Percentiles rank a stretch among this genome's conserved stretches.
These are phyloP conservation scores for Golubevia pallescens DNA, from an alignment of 1,284 basidiomycete species.

Conservation along the genomic window DNA sequence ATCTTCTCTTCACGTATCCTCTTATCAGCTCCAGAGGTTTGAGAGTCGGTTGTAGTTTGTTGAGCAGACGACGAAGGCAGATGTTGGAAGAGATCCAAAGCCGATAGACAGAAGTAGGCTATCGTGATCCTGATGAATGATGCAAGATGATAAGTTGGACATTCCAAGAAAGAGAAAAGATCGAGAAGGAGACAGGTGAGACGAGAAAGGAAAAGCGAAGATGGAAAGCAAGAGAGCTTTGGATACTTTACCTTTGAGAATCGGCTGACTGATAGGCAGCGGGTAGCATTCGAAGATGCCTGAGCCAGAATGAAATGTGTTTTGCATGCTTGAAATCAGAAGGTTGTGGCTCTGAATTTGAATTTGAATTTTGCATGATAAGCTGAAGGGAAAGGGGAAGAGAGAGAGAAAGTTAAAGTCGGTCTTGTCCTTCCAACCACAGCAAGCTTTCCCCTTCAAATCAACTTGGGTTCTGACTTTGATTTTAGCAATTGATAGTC, in stretches of 20 bases:
- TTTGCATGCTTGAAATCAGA: constrained; percentile 9
- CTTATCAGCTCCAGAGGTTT: too few species aligned
- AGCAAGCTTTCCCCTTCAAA: too few species aligned
- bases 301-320: constrained; percentile 46
- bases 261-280: constrained; percentile 46
- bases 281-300: constrained; percentile 47
- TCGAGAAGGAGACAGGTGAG: neutral
- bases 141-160: too few species aligned
- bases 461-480: too few species aligned
- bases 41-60: too few species aligned
- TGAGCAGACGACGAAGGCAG: too few species aligned
- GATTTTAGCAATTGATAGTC: too few species aligned
- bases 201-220: neutral
- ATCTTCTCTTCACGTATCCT: constrained; percentile 16
- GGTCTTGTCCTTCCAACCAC: too few species aligned
- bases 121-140: constrained; percentile 51
- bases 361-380: too few species aligned
- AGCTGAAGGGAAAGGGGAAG: too few species aligned
- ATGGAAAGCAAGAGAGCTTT: neutral
- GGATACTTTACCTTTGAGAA: constrained; percentile 32
- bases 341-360: too few species aligned
- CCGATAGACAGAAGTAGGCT: constrained; percentile 51
- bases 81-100: constrained; percentile 36
- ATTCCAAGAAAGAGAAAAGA: neutral
- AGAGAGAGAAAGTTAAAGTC: too few species aligned